A percentile compares a stretch with the other conserved stretches of the same genome.
phyloP scores from a whole-genome alignment of 495 filamentous ascomycete genomes.

The Lasiosphaeria miniovina region DNA sequence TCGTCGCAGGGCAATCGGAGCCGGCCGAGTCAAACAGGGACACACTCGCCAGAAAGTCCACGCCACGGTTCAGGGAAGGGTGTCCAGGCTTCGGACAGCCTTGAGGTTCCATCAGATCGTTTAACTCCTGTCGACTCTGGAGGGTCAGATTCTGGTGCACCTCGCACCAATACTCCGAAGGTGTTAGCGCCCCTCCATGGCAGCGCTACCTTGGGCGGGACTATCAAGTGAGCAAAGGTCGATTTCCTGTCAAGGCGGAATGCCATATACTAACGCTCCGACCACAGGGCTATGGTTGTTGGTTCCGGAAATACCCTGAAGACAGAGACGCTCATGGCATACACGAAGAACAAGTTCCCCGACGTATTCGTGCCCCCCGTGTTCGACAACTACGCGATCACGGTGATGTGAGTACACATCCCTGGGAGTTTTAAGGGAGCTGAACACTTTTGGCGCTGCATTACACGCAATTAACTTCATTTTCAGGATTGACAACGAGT shows the following conservation, averaged over 20 bases:
- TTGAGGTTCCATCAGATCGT: no score
- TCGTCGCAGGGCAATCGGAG: no score
- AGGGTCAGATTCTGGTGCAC: no score
- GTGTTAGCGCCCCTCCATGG: no score
- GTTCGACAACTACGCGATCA: conserved; percentile 1
- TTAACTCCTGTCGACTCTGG: no score
- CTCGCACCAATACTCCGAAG: no score
- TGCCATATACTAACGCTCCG: neutral
- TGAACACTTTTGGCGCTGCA: neutral
- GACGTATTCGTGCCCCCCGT: neutral
- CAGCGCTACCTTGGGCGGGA: no score
- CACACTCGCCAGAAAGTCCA: no score
- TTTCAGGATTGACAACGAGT: neutral
- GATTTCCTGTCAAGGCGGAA: neutral
- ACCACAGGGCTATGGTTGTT: neutral
- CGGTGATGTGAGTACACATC: neutral
- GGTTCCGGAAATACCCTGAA: neutral
- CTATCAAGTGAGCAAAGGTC: neutral
- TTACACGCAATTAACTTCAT: neutral
- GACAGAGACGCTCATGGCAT: neutral
- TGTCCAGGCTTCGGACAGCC: no score
- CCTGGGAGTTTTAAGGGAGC: neutral
- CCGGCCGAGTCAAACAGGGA: no score
- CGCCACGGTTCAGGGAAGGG: no score
- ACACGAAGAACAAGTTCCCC: neutral